Conservation (phyloP, 768 basidiomycete species). For the Pleurotus citrinopileatus region DNA sequence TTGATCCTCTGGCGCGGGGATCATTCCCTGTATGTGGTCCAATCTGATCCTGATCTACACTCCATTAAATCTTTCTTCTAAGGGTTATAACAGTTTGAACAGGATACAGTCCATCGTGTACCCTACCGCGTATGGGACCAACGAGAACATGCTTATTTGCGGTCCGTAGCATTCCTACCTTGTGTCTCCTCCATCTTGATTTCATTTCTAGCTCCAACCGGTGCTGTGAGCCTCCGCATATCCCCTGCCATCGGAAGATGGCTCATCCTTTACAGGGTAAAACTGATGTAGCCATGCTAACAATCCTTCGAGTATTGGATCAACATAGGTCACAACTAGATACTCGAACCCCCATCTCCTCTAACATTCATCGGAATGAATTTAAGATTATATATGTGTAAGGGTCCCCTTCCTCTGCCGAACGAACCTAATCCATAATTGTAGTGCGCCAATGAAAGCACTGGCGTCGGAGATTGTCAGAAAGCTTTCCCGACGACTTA, state of each 20-base stretch:
- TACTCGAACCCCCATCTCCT: conserved; percentile 30
- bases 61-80: conserved; percentile 1
- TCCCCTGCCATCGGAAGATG: conserved; percentile 8
- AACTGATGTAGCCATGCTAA: conserved; percentile 96
- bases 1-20: conserved; percentile 74
- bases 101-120: conserved; percentile 95
- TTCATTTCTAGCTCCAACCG: conserved; percentile 77
- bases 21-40: conserved; percentile 72
- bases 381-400: conserved; percentile 99
- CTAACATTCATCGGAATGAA: conserved; percentile 59
- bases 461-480: conserved; percentile 93
- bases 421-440: conserved; percentile 2
- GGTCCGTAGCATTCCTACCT: conserved; percentile 54
- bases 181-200: conserved; percentile 1
- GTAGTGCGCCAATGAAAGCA: conserved; percentile 97
- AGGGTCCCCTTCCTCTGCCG: conserved; percentile 18
- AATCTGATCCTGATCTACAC: neutral
- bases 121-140: conserved; percentile 89
- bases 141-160: conserved; percentile 95
- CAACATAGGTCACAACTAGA: conserved; percentile 49
- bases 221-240: conserved; percentile 72
- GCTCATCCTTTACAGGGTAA: conserved; percentile 67
- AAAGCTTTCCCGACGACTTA: conserved; percentile 86
- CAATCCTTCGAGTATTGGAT: conserved; percentile 83
- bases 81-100: conserved; percentile 89